Base-by-base conservation (phyloP, 176 grass and related monocot genomes). In the Paspalum vaginatum region DNA sequence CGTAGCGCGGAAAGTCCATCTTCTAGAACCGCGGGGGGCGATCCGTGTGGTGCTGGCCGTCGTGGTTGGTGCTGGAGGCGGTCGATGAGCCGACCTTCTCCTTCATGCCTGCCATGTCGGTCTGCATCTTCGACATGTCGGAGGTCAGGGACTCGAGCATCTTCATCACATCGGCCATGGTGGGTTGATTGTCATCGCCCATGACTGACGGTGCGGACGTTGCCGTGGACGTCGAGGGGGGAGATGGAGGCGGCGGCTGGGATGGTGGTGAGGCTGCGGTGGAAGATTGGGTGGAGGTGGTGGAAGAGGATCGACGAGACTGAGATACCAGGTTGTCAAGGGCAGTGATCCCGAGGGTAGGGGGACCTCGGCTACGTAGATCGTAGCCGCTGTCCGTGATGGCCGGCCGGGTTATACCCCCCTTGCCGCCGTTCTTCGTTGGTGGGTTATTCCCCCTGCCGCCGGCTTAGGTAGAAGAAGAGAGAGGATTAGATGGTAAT, bases 261-360 rank as follows among this genome's bases (percentile, higher is more conserved):
- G 12, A 2, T 27, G 32, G 37, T n/a, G 62, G 37, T 42, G 62
- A 18, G 62, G 62, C 62, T 17, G 62, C 16, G 16, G 62, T 41
- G 62, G 68, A 50, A 18, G 68, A 70, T 22, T 24, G 21, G 21
- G 21, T 24, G n/a, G 56, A 4, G 56, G 56, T 12, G 56, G 56
- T 25, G n/a, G 56, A 2, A 11, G 21, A 21, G 65, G 65, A 46
- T 24, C 65, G 65, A 9, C 41, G 9, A 11, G 65, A 68, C 20
- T 5, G 9, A 13, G 65, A 68, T 68, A 68, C 65, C 65, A 68
- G 20, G 65, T 68, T 68, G 65, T 68, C 65, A 68, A 68, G n/a
- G n/a, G n/a, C n/a, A n/a, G n/a, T n/a, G n/a, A n/a, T n/a, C n/a
- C n/a, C n/a, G n/a, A n/a, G n/a, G n/a, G n/a, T n/a, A n/a, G n/a